Base-by-base conservation (phyloP, 1,284 basidiomycete genomes). In the Vanrija pseudolonga region DNA sequence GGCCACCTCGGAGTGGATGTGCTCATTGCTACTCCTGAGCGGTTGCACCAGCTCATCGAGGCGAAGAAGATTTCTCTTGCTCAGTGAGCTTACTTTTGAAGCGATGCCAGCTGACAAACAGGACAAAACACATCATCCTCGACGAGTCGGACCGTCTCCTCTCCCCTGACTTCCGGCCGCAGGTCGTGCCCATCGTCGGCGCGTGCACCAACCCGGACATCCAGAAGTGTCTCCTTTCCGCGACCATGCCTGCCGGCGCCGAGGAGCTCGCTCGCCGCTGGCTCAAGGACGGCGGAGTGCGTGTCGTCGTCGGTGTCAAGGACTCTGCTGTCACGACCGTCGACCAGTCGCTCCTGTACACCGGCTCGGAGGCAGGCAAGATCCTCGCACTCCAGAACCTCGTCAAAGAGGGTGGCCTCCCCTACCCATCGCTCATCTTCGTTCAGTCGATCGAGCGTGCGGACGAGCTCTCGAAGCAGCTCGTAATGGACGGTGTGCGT, bases 251-350 rank as follows among this genome's bases (percentile, higher is more conserved):
- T 14, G 86, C 90, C 6, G 85, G 86, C 11, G 88, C 85, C 0
- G 95, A 98, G 74, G 88, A 88, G 69, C 79, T 94, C 38, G 90
- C 91, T 0, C 86, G 91, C 81, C 82, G 82, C 18, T 89, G 94
- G 80, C 81, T 98, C 50, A 80, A 80, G 9, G 82, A 91, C 36
- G 76, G 71, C 60, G 89, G 91, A 8, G 85, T 96, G 46, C 84
- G 93, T 17, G 84, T 95, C 7, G 90, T 97, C 15, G 90, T 96
- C n/a, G 93, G 93, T 23, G 78, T 94, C 48, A 97, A 95, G 92
- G 95, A 98, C 72, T 47, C 92, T 80, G 59, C 85, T 81, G 64
- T 91, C 79, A 55, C 78, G 9, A 85, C 89, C 12, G 92, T 98
- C 47, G 76, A 84, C 9, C 95, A 98, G 76, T 84, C 85, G 4